phyloP scores from a whole-genome alignment of 2,329 filamentous ascomycete genomes.

The Botrytis porri region DNA sequence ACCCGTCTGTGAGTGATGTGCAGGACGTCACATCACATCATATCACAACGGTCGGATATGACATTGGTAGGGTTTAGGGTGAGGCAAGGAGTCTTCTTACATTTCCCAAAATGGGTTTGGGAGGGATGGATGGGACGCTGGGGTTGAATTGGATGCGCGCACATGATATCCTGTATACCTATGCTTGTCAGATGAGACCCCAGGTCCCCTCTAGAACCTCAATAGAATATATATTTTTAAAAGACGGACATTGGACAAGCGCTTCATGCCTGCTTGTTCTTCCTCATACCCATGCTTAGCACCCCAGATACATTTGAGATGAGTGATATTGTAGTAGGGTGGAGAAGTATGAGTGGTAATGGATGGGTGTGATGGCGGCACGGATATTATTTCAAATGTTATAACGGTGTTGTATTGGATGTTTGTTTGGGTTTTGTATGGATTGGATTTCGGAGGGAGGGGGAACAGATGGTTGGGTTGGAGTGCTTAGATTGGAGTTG shows the following conservation, averaged over 20 bases:
- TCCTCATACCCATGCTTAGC: conserved; percentile 12
- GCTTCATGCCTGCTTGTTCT: conserved; percentile 8
- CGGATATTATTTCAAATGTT: background rate
- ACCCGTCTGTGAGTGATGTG: background rate
- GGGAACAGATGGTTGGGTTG: background rate
- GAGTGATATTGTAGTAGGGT: conserved; percentile 4
- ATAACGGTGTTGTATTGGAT: background rate
- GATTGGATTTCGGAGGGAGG: background rate
- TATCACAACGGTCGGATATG: conserved; percentile 4
- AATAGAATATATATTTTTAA: conserved; percentile 3
- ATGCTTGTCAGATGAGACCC: conserved; percentile 7
- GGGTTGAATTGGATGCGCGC: background rate
- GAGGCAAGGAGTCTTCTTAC: background rate
- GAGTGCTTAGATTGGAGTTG: background rate
- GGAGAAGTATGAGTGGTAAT: background rate
- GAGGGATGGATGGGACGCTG: background rate
- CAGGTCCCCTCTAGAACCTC: conserved; percentile 14
- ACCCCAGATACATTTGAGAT: conserved; percentile 15
- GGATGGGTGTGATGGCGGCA: background rate
- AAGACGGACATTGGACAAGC: conserved; percentile 13
- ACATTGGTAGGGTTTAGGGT: conserved; percentile 12
- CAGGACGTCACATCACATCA: background rate
- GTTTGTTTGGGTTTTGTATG: background rate
- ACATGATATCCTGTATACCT: background rate
- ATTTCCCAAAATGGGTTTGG: background rate